phyloP scores from a whole-genome alignment of 805 yeast species.

The Monosporozyma aerobia region DNA sequence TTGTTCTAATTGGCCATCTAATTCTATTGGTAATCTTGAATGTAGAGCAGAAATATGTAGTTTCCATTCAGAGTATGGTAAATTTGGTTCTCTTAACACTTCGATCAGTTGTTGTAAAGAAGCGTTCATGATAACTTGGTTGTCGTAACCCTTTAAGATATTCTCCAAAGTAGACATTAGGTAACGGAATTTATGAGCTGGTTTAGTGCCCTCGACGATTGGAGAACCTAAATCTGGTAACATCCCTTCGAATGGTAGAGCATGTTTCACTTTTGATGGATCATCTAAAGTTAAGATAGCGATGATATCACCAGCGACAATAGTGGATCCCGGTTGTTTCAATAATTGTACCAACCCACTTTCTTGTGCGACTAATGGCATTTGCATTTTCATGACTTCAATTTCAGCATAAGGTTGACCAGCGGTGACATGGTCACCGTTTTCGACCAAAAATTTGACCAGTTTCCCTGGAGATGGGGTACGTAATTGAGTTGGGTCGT shows the following conservation, averaged over 20 bases:
- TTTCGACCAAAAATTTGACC: constrained; percentile 85
- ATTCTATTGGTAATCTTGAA: constrained; percentile 71
- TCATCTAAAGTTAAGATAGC: constrained; percentile 93
- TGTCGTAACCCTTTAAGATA: constrained; percentile 85
- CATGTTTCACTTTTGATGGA: constrained; percentile 95
- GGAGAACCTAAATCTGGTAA: constrained; percentile 86
- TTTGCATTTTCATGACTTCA: constrained; percentile 99
- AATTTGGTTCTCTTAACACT: constrained; percentile 64
- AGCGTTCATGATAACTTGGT: constrained; percentile 85
- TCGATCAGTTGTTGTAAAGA: constrained; percentile 66
- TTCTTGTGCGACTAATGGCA: constrained; percentile 92
- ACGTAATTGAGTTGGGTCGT: constrained; percentile 96
- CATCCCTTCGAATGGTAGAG: constrained; percentile 89
- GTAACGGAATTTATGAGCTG: constrained; percentile 62
- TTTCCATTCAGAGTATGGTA: constrained; percentile 92
- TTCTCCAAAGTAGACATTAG: constrained; percentile 56
- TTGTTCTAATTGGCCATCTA: constrained; percentile 58
- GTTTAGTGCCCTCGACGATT: constrained; percentile 70
- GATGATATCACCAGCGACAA: constrained; percentile 91
- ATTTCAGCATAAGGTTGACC: constrained; percentile 98
- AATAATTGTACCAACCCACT: constrained; percentile 86
- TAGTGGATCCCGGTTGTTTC: constrained; percentile 97
- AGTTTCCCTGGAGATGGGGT: constrained; percentile 99
- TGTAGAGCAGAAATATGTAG: constrained; percentile 82
- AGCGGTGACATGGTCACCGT: constrained; percentile 83